These are phyloP conservation scores for Aspergillus sergii DNA, from an alignment of 2,329 filamentous ascomycete genomes.

Conservation along the genomic window DNA sequence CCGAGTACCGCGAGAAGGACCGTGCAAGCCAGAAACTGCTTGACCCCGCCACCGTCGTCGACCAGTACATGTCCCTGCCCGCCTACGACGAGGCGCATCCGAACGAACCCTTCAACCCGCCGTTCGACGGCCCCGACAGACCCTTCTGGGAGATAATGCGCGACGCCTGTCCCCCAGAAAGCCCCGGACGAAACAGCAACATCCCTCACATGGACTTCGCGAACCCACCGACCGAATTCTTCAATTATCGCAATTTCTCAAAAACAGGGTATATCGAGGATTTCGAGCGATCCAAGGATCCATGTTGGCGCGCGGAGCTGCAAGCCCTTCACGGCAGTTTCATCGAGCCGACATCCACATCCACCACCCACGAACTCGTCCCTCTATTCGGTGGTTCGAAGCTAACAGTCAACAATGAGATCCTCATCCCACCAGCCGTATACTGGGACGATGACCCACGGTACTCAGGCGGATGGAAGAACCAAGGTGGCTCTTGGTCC, in stretches of 20 bases:
- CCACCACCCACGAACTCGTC: conserved; percentile 48
- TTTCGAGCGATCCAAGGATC: conserved; percentile 48
- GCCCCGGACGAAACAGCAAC: conserved; percentile 20
- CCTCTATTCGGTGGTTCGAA: conserved; percentile 56
- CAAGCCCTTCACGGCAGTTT: conserved; percentile 52
- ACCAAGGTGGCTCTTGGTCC: conserved; percentile 44
- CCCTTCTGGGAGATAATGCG: conserved; percentile 48
- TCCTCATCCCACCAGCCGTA: conserved; percentile 53
- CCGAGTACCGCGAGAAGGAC: conserved; percentile 40
- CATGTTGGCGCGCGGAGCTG: conserved; percentile 50
- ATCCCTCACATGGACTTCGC: conserved; percentile 40
- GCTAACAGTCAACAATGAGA: conserved; percentile 54
- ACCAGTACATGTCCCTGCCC: conserved; percentile 17
- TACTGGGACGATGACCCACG: conserved; percentile 51
- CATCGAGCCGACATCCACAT: conserved; percentile 51
- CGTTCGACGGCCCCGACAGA: conserved; percentile 18
- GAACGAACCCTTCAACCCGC: conserved; percentile 17
- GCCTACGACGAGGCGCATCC: background rate
- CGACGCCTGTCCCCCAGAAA: conserved; percentile 38
- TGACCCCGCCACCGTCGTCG: background rate
- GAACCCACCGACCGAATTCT: conserved; percentile 22
- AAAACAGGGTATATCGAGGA: conserved; percentile 52
- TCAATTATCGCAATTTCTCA: conserved; percentile 37
- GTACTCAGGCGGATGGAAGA: conserved; percentile 41
- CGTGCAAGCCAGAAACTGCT: conserved; percentile 16